Percentiles rank a stretch among this genome's conserved stretches.
phyloP scores from a whole-genome alignment of 495 filamentous ascomycete species.

The Aspergillus baeticus region DNA sequence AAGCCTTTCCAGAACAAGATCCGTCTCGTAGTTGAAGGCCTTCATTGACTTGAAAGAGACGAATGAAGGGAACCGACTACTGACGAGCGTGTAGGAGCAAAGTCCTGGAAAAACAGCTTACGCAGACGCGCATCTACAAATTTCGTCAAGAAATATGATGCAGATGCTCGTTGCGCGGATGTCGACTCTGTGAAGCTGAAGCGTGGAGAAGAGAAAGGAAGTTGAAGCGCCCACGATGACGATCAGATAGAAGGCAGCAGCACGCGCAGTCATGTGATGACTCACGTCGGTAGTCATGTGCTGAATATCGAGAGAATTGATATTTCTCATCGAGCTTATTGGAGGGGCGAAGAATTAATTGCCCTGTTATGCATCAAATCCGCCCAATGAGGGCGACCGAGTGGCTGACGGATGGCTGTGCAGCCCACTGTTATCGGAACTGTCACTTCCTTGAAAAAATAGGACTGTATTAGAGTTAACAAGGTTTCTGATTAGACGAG shows the following conservation, averaged over 20 bases:
- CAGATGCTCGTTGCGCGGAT: conserved; percentile 27
- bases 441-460: too few species aligned
- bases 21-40: conserved; percentile 21
- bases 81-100: conserved; percentile 13
- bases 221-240: conserved; percentile 18
- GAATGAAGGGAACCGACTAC: conserved; percentile 11
- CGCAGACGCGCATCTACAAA: conserved; percentile 30
- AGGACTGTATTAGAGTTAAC: too few species aligned
- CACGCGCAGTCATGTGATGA: conserved; percentile 18
- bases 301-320: neutral
- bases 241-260: conserved; percentile 8
- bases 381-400: neutral
- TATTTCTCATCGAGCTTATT: neutral
- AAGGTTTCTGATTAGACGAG: neutral
- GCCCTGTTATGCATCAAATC: neutral
- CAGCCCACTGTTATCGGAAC: too few species aligned
- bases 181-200: conserved; percentile 43
- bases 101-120: conserved; percentile 25
- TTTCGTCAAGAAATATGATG: conserved; percentile 9
- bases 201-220: conserved; percentile 26
- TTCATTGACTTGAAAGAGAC: conserved; percentile 13
- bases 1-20: conserved; percentile 33
- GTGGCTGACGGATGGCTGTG: neutral
- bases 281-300: neutral
- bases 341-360: neutral